These are phyloP conservation scores for Suhomyces bolitotheri DNA, from an alignment of 1,139 yeast genomes.

Conservation along the genomic window DNA sequence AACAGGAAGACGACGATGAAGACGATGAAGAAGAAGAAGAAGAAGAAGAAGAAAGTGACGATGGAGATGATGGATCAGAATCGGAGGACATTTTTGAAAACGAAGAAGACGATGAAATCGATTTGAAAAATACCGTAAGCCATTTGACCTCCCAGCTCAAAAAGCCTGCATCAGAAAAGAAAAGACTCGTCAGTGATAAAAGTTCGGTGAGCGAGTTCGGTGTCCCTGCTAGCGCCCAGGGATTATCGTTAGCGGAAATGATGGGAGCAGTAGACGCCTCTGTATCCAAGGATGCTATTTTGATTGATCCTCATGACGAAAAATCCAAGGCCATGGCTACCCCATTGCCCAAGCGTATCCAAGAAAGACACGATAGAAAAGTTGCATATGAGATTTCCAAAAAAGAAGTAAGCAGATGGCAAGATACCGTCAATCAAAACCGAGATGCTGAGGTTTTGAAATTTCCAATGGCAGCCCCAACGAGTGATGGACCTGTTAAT, in stretches of 20 bases:
- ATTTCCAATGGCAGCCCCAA: conserved; percentile 63
- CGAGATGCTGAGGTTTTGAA: conserved; percentile 82
- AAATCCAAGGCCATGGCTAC: conserved; percentile 58
- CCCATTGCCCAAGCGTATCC: conserved; percentile 85
- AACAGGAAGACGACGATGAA: conserved; percentile 14
- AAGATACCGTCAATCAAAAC: conserved; percentile 74
- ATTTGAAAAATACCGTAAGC: conserved; percentile 37
- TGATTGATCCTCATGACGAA: conserved; percentile 41
- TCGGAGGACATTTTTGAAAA: conserved; percentile 21
- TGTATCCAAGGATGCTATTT: conserved; percentile 48
- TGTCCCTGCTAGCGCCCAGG: conserved; percentile 59
- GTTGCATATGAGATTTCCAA: conserved; percentile 91
- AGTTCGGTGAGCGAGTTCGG: conserved; percentile 71
- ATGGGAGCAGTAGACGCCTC: conserved; percentile 59
- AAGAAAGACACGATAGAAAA: conserved; percentile 78
- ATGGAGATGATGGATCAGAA: conserved; percentile 18
- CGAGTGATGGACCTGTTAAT: conserved; percentile 55
- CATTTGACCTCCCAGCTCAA: conserved; percentile 31
- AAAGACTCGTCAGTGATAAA: conserved; percentile 49
- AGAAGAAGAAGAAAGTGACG: conserved; percentile 10
- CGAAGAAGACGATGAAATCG: conserved; percentile 30
- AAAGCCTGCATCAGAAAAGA: conserved; percentile 39
- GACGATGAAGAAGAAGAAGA: conserved; percentile 22
- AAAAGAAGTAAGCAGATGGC: conserved; percentile 86
- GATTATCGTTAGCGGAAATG: conserved; percentile 73